phyloP scores from a whole-genome alignment of 768 basidiomycete species.

The Lactarius psammicola region DNA sequence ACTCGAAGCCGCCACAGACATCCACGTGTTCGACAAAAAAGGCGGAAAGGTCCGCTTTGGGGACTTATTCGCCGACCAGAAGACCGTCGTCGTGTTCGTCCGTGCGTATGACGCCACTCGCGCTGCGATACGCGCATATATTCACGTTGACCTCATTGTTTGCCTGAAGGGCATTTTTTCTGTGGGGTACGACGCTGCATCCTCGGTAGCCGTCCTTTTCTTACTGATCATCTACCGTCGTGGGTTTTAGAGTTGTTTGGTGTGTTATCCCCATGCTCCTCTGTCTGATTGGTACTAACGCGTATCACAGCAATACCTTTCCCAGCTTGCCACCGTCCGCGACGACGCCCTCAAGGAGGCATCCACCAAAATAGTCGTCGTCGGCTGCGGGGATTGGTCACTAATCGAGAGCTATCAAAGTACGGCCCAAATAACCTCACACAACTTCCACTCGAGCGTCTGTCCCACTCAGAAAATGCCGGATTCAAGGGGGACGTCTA shows the following conservation, averaged over 20 bases:
- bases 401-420: conserved; percentile 26
- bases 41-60: conserved; percentile 22
- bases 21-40: conserved; percentile 13
- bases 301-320: conserved; percentile 22
- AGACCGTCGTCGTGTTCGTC: conserved; percentile 22
- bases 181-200: conserved; percentile 15
- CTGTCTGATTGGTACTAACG: background rate
- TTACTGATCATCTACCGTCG: background rate
- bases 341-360: conserved; percentile 21
- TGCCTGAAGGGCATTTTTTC: conserved; percentile 24
- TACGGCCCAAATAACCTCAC: background rate
- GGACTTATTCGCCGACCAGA: conserved; percentile 22
- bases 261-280: background rate
- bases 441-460: background rate
- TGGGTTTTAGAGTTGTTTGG: conserved; percentile 18
- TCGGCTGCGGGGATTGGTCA: conserved; percentile 27
- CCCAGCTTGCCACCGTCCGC: conserved; percentile 20
- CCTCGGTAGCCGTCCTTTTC: background rate
- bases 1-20: conserved; percentile 8
- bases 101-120: conserved; percentile 13
- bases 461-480: conserved; percentile 11
- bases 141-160: background rate
- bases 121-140: background rate
- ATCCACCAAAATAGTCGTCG: conserved; percentile 10
- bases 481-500: conserved; percentile 25